Evolutionary conservation across 805 yeast genomes (phyloP), one percentile per base, ranked within the genome.

Genomic region (Cyberlindnera sargentensis): DNA sequence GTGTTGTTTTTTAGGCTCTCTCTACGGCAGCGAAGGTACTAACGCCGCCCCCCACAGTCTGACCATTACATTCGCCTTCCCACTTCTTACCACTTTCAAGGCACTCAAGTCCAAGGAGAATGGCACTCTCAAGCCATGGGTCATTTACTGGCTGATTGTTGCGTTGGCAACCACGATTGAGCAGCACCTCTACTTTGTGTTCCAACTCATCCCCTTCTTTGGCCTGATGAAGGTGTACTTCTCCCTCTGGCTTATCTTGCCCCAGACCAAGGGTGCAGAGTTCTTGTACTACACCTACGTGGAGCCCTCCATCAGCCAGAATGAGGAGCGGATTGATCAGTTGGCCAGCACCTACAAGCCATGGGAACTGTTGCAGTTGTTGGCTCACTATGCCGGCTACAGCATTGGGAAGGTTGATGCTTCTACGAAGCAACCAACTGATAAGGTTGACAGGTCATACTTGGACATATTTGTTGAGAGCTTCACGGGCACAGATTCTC

Each of bases 101-200:
- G 79, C 87, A 2, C 66, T 78, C 43, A 71, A 73, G 42, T 6
- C 38, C 4, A 29, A 40, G 5, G 33, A 23, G 5, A 4, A 41
- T 8, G 38, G 36, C 20, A 8, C 28, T 3, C 43, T 45, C 44
- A 47, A 43, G 37, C 68, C 73, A 8, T 73, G 81, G 76, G 61
- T 74, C 31, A 64, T 70, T 45, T 80, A 84, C 62, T 87, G 95
- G 95, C 67, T 82, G 9, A 78, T 83, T 1, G 61, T 72, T 42
- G 72, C 81, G 4, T 49, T 67, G 6, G 58, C 70, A 36, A 51
- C 67, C 7, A 61, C 64, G 2, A 50, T 64, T 9, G 75, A 72
- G 45, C 66, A 72, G 36, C 57, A 65, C 30, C 50, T 76, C 20
- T 61, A 72, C 8, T 65, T 75, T 23, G 41, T 84, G n/a, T 55